phyloP scores from a whole-genome alignment of 331 rosid genomes.

The Ulmus americana region DNA sequence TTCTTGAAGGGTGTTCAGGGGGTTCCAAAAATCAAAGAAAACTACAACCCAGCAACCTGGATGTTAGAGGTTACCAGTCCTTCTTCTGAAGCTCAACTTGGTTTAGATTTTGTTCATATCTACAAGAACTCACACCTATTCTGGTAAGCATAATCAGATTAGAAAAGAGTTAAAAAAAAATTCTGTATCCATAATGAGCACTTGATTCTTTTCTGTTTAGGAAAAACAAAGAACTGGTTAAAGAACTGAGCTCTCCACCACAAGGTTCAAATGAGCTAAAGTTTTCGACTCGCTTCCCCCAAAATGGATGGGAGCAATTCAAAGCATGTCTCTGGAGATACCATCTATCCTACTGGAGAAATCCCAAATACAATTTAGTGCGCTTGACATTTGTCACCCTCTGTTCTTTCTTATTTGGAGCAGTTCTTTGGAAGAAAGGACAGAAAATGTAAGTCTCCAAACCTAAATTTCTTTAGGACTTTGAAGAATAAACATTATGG shows the following conservation, averaged over 20 bases:
- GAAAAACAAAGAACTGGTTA: slow-evolving; percentile 27
- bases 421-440: slow-evolving; percentile 49
- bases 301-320: slow-evolving; percentile 48
- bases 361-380: slow-evolving; percentile 42
- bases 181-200: no score
- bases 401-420: slow-evolving; percentile 40
- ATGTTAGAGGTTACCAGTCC: slow-evolving; percentile 49
- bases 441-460: slow-evolving; percentile 30
- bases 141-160: slow-evolving; percentile 23
- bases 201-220: not conserved
- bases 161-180: no score
- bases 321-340: slow-evolving; percentile 58
- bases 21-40: slow-evolving; percentile 53
- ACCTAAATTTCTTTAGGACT: not conserved
- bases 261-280: slow-evolving; percentile 34
- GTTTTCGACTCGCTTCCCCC: slow-evolving; percentile 47
- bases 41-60: slow-evolving; percentile 60
- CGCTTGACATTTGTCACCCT: slow-evolving; percentile 28
- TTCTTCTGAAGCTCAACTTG: slow-evolving; percentile 37
- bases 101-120: slow-evolving; percentile 43
- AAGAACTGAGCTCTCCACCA: slow-evolving; percentile 36
- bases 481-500: no score
- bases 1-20: slow-evolving; percentile 35
- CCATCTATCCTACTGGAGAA: slow-evolving; percentile 52
- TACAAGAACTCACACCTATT: slow-evolving; percentile 38